Evolutionary conservation across 345 rosid species (phyloP).

Genomic region (Boechera retrofracta): DNA sequence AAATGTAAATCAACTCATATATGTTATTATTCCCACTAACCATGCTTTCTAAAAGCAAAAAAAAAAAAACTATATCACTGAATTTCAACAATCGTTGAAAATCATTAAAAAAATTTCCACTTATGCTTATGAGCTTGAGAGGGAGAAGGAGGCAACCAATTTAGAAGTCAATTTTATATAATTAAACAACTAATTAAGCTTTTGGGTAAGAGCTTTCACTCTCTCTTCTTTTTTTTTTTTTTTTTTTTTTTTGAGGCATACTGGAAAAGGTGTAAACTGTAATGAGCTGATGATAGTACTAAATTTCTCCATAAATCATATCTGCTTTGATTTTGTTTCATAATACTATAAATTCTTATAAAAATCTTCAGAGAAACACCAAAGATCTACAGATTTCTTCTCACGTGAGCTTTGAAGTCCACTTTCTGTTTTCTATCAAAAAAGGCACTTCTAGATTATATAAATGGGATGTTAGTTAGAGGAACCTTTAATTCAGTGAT

Average conservation of each 20-base stretch:
- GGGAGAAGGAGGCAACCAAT: background rate
- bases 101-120: background rate
- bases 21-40: no score
- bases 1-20: background rate
- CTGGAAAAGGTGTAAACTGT: background rate
- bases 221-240: background rate
- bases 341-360: background rate
- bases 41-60: no score
- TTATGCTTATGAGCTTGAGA: background rate
- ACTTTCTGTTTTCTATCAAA: background rate
- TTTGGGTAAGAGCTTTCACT: background rate
- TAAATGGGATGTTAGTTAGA: background rate
- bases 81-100: background rate
- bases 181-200: background rate
- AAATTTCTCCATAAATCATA: background rate
- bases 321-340: constrained; percentile 1
- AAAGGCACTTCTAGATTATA: background rate
- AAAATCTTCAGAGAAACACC: background rate
- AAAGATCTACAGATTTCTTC: background rate
- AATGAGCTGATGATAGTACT: background rate
- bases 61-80: background rate
- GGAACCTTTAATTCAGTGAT: background rate
- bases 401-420: background rate
- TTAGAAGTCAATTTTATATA: background rate
- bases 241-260: background rate